Percentiles rank a stretch among this genome's conserved stretches.
These are phyloP conservation scores for Plenodomus tracheiphilus DNA, from an alignment of 2,329 filamentous ascomycete genomes.

Conservation along the genomic window DNA sequence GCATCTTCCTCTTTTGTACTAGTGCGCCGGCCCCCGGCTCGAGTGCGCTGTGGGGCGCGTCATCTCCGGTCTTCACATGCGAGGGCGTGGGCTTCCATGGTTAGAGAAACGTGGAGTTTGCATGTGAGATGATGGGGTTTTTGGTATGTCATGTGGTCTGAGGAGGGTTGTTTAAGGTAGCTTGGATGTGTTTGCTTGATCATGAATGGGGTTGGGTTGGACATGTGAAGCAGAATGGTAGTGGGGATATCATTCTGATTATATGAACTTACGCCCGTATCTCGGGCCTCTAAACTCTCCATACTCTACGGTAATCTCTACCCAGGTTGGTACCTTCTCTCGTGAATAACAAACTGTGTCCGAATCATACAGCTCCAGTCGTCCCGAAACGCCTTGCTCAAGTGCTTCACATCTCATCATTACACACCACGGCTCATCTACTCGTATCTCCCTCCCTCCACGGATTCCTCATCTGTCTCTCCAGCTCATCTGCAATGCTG, in stretches of 20 bases:
- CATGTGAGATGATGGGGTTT: conserved; percentile 6
- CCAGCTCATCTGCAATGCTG: conserved; percentile 73
- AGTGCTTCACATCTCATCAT: conserved; percentile 7
- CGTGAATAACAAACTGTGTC: neutral
- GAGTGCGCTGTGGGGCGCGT: conserved; percentile 13
- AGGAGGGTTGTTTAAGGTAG: neutral
- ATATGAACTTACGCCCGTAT: neutral
- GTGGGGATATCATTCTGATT: neutral
- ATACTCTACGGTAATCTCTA: too few species aligned
- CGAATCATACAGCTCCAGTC: neutral
- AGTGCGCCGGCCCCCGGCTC: neutral
- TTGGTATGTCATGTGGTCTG: neutral
- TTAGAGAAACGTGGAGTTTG: conserved; percentile 3
- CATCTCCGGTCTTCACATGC: conserved; percentile 28
- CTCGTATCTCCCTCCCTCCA: conserved; percentile 15
- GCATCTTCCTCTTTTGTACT: conserved; percentile 12
- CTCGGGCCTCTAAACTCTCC: neutral
- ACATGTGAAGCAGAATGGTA: neutral
- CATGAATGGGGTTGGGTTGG: neutral
- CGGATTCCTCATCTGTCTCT: conserved; percentile 49
- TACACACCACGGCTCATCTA: conserved; percentile 15
- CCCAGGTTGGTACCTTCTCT: neutral
- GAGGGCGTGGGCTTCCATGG: conserved; percentile 1
- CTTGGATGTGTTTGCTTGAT: neutral
- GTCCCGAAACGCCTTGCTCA: conserved; percentile 36